Evolutionary conservation across 2,329 filamentous ascomycete species (phyloP).

Genomic region (Berkeleyomyces rouxiae): DNA sequence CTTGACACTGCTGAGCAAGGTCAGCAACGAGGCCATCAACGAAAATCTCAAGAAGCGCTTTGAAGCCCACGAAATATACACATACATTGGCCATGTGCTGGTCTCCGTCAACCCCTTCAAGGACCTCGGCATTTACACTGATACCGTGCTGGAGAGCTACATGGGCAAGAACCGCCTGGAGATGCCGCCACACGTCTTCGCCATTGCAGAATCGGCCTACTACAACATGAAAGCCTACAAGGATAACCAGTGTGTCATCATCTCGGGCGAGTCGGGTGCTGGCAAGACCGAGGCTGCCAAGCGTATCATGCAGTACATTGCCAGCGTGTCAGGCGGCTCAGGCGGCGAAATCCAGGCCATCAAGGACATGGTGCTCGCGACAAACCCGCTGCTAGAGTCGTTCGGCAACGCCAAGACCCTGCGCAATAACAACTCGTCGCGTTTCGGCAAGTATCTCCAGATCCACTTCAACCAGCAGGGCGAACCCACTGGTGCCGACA

Average conservation of each 20-base stretch:
- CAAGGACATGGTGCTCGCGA: conserved; percentile 98
- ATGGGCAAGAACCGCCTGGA: conserved; percentile 93
- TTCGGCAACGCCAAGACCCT: conserved; percentile 98
- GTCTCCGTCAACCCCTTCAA: conserved; percentile 97
- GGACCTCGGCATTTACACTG: conserved; percentile 95
- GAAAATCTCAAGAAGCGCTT: conserved; percentile 98
- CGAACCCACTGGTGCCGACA: conserved; percentile 89
- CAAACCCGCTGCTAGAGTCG: conserved; percentile 89
- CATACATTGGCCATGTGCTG: conserved; percentile 98
- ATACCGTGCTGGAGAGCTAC: conserved; percentile 82
- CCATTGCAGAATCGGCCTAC: conserved; percentile 87
- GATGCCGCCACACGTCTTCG: conserved; percentile 89
- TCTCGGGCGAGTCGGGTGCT: conserved; percentile 93
- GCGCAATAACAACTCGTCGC: conserved; percentile 95
- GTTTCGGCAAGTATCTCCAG: conserved; percentile 96
- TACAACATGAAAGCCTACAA: conserved; percentile 99
- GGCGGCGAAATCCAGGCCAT: conserved; percentile 85
- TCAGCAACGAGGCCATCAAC: conserved; percentile 98
- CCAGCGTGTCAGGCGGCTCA: conserved; percentile 76
- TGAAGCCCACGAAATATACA: conserved; percentile 95
- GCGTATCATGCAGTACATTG: conserved; percentile 99
- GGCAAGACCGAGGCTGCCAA: conserved; percentile 98
- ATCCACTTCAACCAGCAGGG: conserved; percentile 86
- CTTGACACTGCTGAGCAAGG: conserved; percentile 92
- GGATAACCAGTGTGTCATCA: conserved; percentile 98